Evolutionary conservation across 345 rosid genomes (phyloP), one percentile per base, ranked within the genome.

Genomic region (Salix purpurea): DNA sequence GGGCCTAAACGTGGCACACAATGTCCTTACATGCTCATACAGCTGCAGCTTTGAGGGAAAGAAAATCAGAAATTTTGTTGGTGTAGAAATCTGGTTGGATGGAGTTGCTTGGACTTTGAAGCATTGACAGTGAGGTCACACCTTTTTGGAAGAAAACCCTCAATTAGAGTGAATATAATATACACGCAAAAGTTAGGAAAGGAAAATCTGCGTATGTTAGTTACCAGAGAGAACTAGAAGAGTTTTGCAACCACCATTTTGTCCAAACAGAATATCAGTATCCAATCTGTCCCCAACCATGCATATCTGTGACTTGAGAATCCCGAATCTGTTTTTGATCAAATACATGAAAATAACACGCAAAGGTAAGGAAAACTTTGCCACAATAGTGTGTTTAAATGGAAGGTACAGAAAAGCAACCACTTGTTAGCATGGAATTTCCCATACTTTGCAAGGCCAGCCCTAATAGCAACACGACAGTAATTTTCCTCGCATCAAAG

Each of bases 281-380:
- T 81, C 84, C 36, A 81, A 70, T 74, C 84, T 77, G 70, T 81
- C 84, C 54, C 84, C 84, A 30, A 77, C 84, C 84, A 81, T 81
- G 81, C 84, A 77, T 36, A 81, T 81, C 66, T 74, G 79, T 15
- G 84, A 76, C 87, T 89, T 96, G 65, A 52, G 83, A 67, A 95
- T 91, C 77, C 97, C 91, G 21, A 95, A 95, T 80, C 97, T 95
- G 91, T 77, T 58, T 15, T 58, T 54, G 37, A 67, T 56, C 52
- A 73, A 78, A 54, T 52, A 42, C 58, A 76, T 39, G 3, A 74
- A 68, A 30, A 23, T 28, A 24, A 48, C 16, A 73, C 32, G 37
- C 28, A 32, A 32, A 32, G n/a, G 39, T 34, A 1, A 16, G 36
- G 58, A 6, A 52, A 52, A 18, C 8, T 52, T 18, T 9, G 18